Conservation (phyloP, 2,329 filamentous ascomycete genomes). For the Tolypocladium endophyticum region DNA sequence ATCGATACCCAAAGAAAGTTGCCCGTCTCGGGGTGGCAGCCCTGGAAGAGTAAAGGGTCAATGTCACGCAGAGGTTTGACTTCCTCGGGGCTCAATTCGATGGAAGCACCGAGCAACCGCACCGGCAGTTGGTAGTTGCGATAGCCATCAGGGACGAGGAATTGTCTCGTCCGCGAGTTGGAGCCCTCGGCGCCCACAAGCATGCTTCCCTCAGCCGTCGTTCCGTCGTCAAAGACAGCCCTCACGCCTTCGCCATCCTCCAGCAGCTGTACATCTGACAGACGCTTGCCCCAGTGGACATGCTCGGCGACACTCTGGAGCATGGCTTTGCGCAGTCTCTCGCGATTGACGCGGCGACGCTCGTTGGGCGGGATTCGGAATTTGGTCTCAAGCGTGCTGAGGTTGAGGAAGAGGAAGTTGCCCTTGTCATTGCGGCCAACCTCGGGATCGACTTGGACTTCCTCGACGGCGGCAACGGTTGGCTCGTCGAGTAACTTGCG, state of each 20-base stretch:
- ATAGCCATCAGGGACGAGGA: constrained; percentile 19
- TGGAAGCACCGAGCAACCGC: constrained; percentile 24
- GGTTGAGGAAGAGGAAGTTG: constrained; percentile 29
- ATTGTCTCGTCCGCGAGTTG: constrained; percentile 23
- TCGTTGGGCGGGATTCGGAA: constrained; percentile 27
- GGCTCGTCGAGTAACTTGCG: constrained; percentile 12
- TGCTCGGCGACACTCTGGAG: constrained; percentile 14
- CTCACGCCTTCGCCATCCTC: constrained; percentile 11
- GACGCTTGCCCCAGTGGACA: constrained; percentile 21
- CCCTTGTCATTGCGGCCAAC: constrained; percentile 27
- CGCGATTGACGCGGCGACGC: constrained; percentile 24
- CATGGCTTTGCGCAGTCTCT: constrained; percentile 21
- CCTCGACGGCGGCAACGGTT: constrained; percentile 12
- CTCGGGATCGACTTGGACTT: constrained; percentile 20
- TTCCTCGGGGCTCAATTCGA: constrained; percentile 26
- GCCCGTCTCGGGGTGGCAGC: constrained; percentile 37
- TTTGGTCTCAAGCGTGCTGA: constrained; percentile 23
- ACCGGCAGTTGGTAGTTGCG: constrained; percentile 24
- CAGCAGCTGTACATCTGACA: constrained; percentile 14
- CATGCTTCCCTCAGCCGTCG: constrained; percentile 18
- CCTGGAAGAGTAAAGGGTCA: constrained; percentile 45
- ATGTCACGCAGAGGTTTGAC: constrained; percentile 30
- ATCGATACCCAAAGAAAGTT: constrained; percentile 40
- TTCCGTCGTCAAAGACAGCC: constrained; percentile 21
- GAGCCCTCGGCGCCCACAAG: constrained; percentile 30